Percentiles rank a stretch among this genome's conserved stretches.
phyloP scores from a whole-genome alignment of 2,329 filamentous ascomycete genomes.

The Aspergillus tanneri region DNA sequence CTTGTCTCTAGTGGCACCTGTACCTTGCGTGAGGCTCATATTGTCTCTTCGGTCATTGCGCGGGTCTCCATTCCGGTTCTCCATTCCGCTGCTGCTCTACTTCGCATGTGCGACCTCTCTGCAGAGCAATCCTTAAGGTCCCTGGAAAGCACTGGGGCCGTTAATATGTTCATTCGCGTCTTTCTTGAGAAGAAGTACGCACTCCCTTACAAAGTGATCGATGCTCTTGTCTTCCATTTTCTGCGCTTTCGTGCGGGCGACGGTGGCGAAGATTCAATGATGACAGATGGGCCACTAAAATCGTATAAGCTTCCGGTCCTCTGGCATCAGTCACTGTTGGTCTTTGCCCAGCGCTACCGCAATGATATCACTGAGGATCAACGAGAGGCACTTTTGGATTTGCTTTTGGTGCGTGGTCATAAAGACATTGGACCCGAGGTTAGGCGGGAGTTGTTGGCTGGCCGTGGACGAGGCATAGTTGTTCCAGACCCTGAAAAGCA shows the following conservation, averaged over 20 bases:
- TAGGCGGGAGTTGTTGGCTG: constrained; percentile 80
- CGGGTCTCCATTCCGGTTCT: constrained; percentile 85
- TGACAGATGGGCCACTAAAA: constrained; percentile 45
- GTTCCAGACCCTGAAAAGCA: constrained; percentile 52
- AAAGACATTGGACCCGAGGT: constrained; percentile 88
- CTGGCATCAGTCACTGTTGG: constrained; percentile 91
- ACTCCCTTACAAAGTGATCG: constrained; percentile 89
- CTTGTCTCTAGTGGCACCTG: constrained; percentile 82
- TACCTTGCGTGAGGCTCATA: constrained; percentile 86
- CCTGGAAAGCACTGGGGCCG: constrained; percentile 83
- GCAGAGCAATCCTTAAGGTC: constrained; percentile 77
- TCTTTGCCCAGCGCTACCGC: constrained; percentile 90
- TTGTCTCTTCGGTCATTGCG: constrained; percentile 81
- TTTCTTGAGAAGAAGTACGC: constrained; percentile 97
- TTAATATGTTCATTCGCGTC: constrained; percentile 91
- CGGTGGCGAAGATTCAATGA: constrained; percentile 54
- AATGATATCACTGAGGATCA: constrained; percentile 97
- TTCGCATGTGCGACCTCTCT: constrained; percentile 89
- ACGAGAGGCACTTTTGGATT: constrained; percentile 82
- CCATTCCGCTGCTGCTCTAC: constrained; percentile 87
- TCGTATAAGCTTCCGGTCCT: constrained; percentile 76
- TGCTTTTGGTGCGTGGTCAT: constrained; percentile 82
- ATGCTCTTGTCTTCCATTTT: constrained; percentile 95
- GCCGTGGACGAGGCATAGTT: constrained; percentile 76
- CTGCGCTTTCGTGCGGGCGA: constrained; percentile 75